Percentiles rank a stretch among this genome's conserved stretches.
Evolutionary conservation across 768 basidiomycete genomes (phyloP).

Genomic region (Russula olivacea): DNA sequence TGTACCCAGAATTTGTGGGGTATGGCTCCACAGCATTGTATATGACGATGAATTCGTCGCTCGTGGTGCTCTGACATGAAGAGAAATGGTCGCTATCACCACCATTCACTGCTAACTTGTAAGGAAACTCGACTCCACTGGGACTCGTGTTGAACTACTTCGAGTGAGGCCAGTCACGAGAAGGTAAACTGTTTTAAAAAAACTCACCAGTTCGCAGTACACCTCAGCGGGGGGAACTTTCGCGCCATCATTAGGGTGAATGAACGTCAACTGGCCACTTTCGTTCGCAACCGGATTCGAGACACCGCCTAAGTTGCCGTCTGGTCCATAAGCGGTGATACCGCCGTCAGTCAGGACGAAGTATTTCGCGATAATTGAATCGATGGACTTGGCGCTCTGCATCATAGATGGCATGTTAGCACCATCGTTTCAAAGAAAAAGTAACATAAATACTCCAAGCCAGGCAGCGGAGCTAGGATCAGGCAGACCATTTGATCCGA

Average conservation of each 20-base stretch:
- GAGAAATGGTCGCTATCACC: constrained; percentile 7
- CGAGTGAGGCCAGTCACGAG: neutral
- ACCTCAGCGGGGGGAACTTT: neutral
- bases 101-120: neutral
- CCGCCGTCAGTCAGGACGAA: constrained; percentile 4
- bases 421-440: neutral
- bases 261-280: constrained; percentile 1
- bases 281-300: neutral
- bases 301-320: neutral
- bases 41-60: neutral
- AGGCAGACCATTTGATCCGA: neutral
- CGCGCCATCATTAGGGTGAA: neutral
- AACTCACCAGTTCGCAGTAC: constrained; percentile 11
- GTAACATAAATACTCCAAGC: neutral
- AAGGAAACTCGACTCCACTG: neutral
- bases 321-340: neutral
- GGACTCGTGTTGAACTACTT: constrained; percentile 11
- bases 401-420: neutral
- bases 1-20: neutral
- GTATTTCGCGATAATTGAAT: neutral
- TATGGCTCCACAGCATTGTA: neutral
- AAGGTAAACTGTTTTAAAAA: no score
- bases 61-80: neutral
- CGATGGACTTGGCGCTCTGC: constrained; percentile 4
- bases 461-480: neutral